Evolutionary conservation across 768 basidiomycete genomes (phyloP), one percentile per base, ranked within the genome.

Genomic region (Suillus weaverae): DNA sequence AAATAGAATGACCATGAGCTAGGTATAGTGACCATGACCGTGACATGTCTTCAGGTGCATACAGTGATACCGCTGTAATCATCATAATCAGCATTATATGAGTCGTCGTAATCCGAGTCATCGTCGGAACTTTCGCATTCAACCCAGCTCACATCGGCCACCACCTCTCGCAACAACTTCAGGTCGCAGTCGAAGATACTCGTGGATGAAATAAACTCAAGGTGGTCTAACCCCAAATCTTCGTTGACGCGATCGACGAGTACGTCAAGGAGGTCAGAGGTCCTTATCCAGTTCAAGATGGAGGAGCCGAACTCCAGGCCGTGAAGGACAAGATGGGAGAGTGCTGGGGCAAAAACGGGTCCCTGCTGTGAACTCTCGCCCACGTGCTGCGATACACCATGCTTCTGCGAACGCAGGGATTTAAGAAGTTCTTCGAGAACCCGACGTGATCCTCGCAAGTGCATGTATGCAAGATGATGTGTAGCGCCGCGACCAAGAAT

Each of bases 201-300:
- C 33, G 18, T 9, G 22, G 48, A 36, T 54, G 9, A 18, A 36
- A 30, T 20, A 18, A 62, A 9, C 11, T 22, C 32, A 18, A 62
- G 61, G 32, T 18, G 51, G 18, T 62, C 43, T 20, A 62, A 35
- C 5, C 50, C 44, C 8, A 14, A 33, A 56, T n/a, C 33, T 54
- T 35, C 46, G n/a, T 62, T 55, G 44, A 30, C 61, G 11, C 61
- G 61, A 55, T 51, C 50, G 16, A 62, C 56, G 50, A 62, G 61
- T 22, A 38, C 61, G 14, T 62, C 61, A 38, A 7, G n/a, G 26
- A 62, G 46, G 14, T 55, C 50, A 26, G 22, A 51, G 5, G 61
- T 50, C 5, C 13, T 33, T 7, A 22, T 18, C 3, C 18, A n/a
- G 1, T 36, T 33, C 33, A 13, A 5, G 16, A 2, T 7, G n/a